Evolutionary conservation across 768 basidiomycete species (phyloP), one percentile per base, ranked within the genome.

Genomic region (Mrakia frigida): DNA sequence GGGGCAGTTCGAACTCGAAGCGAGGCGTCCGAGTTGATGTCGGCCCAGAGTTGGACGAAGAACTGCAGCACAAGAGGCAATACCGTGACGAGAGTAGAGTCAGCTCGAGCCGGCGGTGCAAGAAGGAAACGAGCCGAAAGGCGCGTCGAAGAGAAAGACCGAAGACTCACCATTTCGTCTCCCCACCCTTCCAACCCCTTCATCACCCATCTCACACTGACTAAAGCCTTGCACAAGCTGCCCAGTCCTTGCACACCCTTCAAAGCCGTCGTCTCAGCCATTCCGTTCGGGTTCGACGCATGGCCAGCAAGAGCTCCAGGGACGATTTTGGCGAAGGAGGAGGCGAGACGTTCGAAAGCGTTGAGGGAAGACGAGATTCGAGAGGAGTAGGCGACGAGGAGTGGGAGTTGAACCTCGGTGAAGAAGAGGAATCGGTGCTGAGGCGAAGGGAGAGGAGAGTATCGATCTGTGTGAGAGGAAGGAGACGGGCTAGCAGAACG

Each of bases 341-440:
- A 93, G 1, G 94, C 93, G 7, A 97, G 86, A 1, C 90, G 91
- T 83, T 98, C 97, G 80, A 98, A 98, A 0, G 95, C 96, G 80
- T 98, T 94, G 35, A 98, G 85, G 13, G 94, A 93, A 13, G 90
- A 88, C 1, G 88, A 86, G 82, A 99, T 90, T 28, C 95, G 90
- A 13, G 85, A 83, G 78, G 89, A 87, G 82, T 97, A 99, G 7
- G 87, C 84, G 75, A 91, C 88, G 18, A 99, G 84, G 18, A 97
- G 81, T 0, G 95, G 94, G 1, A 98, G 85, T 83, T 99, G 97
- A 23, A 96, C 88, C 13, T 87, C 86, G 59, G 90, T 86, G 74
- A 99, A 87, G 85, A 98, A 99, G 53, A 90, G 90, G 0, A 89
- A 89, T 52, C 91, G 90, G 75, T 97, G 91, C 14, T 85, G 81